phyloP scores from a whole-genome alignment of 2,329 filamentous ascomycete species.

The Stagonosporopsis tanaceti region DNA sequence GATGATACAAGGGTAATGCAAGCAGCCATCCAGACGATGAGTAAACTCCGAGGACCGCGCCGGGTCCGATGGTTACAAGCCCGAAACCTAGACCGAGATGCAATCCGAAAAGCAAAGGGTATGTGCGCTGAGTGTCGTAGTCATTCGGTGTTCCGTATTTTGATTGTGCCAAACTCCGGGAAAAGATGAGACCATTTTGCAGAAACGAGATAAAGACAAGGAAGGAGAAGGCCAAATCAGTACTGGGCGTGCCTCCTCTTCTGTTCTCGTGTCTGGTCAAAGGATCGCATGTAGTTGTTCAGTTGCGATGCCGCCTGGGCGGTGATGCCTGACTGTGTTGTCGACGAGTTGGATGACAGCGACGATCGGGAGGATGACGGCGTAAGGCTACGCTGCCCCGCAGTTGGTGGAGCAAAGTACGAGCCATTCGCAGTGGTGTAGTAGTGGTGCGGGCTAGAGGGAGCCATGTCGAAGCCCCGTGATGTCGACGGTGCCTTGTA shows the following conservation, averaged over 20 bases:
- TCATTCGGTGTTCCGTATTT: constrained; percentile 26
- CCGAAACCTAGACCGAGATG: constrained; percentile 24
- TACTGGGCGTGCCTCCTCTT: constrained; percentile 53
- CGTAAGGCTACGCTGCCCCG: constrained; percentile 51
- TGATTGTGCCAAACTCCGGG: constrained; percentile 32
- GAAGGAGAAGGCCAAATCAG: constrained; percentile 17
- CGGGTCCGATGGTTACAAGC: constrained; percentile 16
- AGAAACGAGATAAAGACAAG: constrained; percentile 10
- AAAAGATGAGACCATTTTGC: constrained; percentile 17
- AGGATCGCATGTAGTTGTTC: constrained; percentile 84
- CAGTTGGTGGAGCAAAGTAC: constrained; percentile 47
- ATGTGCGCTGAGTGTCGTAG: constrained; percentile 20
- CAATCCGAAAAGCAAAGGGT: constrained; percentile 32
- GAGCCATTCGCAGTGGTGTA: constrained; percentile 47
- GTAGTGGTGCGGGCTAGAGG: constrained; percentile 55
- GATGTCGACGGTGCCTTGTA: constrained; percentile 65
- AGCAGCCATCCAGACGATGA: constrained; percentile 20
- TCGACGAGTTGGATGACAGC: constrained; percentile 74
- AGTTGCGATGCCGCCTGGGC: constrained; percentile 81
- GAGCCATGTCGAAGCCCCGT: constrained; percentile 49
- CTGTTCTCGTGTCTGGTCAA: constrained; percentile 78
- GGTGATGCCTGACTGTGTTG: constrained; percentile 66
- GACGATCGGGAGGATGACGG: constrained; percentile 83
- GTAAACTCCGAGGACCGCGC: constrained; percentile 15
- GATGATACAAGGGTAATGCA: constrained; percentile 34